phyloP scores from a whole-genome alignment of 1,284 basidiomycete genomes.

The Phellinidium pouzarii region DNA sequence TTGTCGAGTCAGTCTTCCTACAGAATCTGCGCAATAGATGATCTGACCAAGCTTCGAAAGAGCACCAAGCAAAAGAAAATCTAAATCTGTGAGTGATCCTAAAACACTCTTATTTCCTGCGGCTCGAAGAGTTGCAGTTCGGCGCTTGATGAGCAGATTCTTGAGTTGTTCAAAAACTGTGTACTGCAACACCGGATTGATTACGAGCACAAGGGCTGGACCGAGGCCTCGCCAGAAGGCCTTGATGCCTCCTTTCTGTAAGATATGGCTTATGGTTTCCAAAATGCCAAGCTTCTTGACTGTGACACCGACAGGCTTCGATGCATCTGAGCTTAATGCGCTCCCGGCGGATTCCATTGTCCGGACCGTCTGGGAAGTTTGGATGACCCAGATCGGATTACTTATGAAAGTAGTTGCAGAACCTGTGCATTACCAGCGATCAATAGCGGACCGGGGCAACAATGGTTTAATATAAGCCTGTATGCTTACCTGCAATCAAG shows the following conservation, averaged over 20 bases:
- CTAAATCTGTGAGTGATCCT: constrained; percentile 67
- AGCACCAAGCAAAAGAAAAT: constrained; percentile 86
- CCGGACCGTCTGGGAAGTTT: constrained; percentile 83
- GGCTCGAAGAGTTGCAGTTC: constrained; percentile 48
- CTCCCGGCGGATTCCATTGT: constrained; percentile 34
- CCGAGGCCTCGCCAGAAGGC: constrained; percentile 96
- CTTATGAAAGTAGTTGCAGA: constrained; percentile 86
- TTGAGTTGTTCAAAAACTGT: constrained; percentile 86
- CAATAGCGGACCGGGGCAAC: neutral
- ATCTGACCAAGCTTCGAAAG: constrained; percentile 79
- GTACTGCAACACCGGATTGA: constrained; percentile 93
- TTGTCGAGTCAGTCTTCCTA: too few relatives aligned
- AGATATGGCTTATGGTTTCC: constrained; percentile 67
- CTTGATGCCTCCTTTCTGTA: constrained; percentile 69
- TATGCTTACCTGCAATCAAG: constrained; percentile 67
- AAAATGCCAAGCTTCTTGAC: constrained; percentile 57
- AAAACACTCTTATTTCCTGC: constrained; percentile 37
- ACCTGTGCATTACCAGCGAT: constrained; percentile 40
- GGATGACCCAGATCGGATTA: constrained; percentile 96
- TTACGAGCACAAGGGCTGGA: constrained; percentile 87
- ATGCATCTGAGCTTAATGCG: constrained; percentile 11
- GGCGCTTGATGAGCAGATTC: constrained; percentile 60
- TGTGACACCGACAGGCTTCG: constrained; percentile 19
- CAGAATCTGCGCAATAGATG: too few relatives aligned
- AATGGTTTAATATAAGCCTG: neutral